Evolutionary conservation across 768 basidiomycete genomes (phyloP).

Genomic region (Auricularia auricula-judae): DNA sequence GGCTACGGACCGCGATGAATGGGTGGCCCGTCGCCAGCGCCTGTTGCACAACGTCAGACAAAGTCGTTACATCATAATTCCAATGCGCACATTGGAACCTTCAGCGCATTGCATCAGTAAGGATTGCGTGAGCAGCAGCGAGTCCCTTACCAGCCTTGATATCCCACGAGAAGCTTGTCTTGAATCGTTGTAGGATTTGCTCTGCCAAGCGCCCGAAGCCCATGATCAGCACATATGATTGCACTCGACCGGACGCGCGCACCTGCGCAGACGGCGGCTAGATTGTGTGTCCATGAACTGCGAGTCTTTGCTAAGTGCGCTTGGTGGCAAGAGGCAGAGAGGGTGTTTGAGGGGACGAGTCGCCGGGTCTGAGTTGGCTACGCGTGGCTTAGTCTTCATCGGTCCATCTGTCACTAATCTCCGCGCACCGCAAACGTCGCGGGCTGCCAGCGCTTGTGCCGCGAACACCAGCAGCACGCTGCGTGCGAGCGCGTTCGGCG

Average conservation of each 20-base stretch:
- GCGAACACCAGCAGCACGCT: neutral
- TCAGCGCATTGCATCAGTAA: neutral
- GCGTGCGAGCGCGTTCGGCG: neutral
- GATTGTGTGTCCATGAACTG: neutral
- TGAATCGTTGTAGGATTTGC: constrained; percentile 69
- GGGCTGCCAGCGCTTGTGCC: neutral
- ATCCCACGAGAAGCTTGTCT: constrained; percentile 75
- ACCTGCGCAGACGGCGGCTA: neutral
- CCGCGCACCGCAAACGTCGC: neutral
- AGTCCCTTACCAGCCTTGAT: constrained; percentile 64
- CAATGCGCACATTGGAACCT: constrained; percentile 53
- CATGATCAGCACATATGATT: neutral
- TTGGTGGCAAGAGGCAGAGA: neutral
- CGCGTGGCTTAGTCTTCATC: neutral
- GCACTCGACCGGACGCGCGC: neutral
- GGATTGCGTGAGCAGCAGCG: neutral
- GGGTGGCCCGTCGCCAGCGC: constrained; percentile 50
- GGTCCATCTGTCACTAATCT: neutral
- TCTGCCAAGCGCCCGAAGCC: constrained; percentile 17
- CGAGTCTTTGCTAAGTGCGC: neutral
- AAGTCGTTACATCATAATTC: too few species aligned
- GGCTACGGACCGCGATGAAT: constrained; percentile 41
- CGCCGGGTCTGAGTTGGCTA: neutral
- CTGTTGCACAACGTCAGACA: too few species aligned
- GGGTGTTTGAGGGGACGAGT: neutral